Conservation (phyloP, 2,329 filamentous ascomycete species). For the Xylariales sp. region DNA sequence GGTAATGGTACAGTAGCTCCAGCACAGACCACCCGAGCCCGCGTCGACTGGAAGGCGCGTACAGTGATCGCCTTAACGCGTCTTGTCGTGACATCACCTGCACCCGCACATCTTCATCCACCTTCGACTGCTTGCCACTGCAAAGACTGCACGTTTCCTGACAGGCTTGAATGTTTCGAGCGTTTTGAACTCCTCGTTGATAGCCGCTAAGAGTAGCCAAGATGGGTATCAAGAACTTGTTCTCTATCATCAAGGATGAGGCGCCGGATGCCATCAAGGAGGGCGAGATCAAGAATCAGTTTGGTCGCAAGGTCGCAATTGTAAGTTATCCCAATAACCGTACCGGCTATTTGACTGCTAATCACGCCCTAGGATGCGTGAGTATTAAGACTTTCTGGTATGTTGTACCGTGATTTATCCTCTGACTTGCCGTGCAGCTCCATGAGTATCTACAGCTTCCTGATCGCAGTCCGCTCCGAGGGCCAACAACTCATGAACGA, state of each 20-base stretch:
- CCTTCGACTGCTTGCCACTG: no score
- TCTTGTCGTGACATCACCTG: no score
- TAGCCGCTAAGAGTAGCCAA: no score
- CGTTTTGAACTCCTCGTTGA: no score
- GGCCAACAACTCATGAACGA: conserved; percentile 96
- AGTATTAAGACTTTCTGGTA: conserved; percentile 17
- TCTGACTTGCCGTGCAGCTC: conserved; percentile 49
- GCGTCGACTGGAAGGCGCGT: no score
- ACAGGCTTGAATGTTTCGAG: no score
- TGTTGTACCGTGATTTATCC: background rate
- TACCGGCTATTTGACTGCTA: conserved; percentile 9
- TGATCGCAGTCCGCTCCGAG: conserved; percentile 94
- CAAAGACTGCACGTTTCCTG: no score
- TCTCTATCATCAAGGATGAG: conserved; percentile 81
- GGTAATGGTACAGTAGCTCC: no score
- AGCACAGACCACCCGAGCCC: no score
- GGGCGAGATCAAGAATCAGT: conserved; percentile 98
- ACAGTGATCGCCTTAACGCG: no score
- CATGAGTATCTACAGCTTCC: conserved; percentile 99
- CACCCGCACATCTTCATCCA: no score
- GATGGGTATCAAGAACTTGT: conserved; percentile 70
- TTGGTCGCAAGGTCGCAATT: conserved; percentile 96
- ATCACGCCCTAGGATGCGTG: conserved; percentile 51
- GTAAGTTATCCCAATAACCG: conserved; percentile 48
- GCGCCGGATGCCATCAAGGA: conserved; percentile 93